Percentiles rank a stretch among this genome's conserved stretches.
These are phyloP conservation scores for Microthlaspi erraticum DNA, from an alignment of 345 rosid genomes.

Conservation along the genomic window DNA sequence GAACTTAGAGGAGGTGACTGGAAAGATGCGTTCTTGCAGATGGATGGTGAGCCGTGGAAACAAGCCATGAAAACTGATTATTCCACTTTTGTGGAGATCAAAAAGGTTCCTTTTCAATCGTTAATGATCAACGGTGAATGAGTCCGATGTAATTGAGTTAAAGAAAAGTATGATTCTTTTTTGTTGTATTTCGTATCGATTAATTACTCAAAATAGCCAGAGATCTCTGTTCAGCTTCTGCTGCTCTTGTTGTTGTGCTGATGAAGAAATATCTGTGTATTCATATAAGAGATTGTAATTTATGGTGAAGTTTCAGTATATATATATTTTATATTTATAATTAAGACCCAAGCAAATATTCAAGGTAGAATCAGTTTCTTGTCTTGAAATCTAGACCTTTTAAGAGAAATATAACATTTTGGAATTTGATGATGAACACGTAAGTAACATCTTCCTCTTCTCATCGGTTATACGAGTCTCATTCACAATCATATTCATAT, in stretches of 20 bases:
- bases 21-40: slow-evolving; percentile 84
- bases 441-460: too few relatives aligned
- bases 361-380: not conserved
- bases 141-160: not conserved
- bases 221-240: slow-evolving; percentile 18
- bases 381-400: slow-evolving; percentile 26
- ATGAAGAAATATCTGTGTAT: slow-evolving; percentile 14
- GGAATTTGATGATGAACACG: too few relatives aligned
- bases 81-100: slow-evolving; percentile 81
- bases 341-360: not conserved
- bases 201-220: slow-evolving; percentile 25
- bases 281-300: not conserved
- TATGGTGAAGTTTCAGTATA: not conserved
- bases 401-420: too few relatives aligned
- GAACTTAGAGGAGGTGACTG: slow-evolving; percentile 94
- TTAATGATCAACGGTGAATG: slow-evolving; percentile 69
- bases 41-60: slow-evolving; percentile 99
- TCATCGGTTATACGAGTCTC: too few relatives aligned
- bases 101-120: slow-evolving; percentile 76
- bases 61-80: slow-evolving; percentile 74
- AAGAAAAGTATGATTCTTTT: not conserved
- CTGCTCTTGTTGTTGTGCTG: slow-evolving; percentile 4
- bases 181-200: slow-evolving; percentile 23
- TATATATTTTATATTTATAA: not conserved
- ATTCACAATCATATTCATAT: not conserved